Evolutionary conservation across 257 asterid species (phyloP).

Genomic region (Catharanthus roseus): DNA sequence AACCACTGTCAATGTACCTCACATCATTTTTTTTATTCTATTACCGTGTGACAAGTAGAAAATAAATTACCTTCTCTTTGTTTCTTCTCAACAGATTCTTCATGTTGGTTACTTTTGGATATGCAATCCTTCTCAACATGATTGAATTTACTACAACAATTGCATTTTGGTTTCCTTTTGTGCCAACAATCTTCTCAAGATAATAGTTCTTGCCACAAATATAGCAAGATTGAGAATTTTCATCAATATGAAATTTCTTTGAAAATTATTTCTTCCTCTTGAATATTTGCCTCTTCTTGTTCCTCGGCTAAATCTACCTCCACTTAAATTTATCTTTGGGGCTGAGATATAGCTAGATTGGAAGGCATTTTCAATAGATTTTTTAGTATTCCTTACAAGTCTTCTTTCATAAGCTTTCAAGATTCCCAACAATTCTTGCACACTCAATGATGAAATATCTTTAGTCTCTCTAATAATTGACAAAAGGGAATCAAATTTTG

Average conservation of each 20-base stretch:
- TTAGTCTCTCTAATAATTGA: too few species aligned
- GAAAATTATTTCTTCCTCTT: too few species aligned
- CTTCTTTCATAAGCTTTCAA: not conserved
- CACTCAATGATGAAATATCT: not conserved
- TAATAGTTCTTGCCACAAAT: too few species aligned
- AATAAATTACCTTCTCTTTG: too few species aligned
- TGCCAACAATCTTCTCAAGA: too few species aligned
- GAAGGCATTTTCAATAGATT: not conserved
- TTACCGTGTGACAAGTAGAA: not conserved
- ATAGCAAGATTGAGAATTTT: too few species aligned
- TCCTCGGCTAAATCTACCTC: not conserved
- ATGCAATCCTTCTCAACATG: not conserved
- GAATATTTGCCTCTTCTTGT: not conserved
- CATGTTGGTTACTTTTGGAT: not conserved
- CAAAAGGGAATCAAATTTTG: too few species aligned
- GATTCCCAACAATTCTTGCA: not conserved
- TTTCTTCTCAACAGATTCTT: not conserved
- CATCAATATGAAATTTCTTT: too few species aligned
- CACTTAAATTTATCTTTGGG: too few species aligned
- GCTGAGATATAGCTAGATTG: not conserved
- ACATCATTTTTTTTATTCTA: not conserved
- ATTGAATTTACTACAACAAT: too few species aligned
- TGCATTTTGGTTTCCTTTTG: too few species aligned
- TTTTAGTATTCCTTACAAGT: not conserved
- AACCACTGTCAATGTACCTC: not conserved